Conservation (phyloP, 1,139 yeast species). For the Schizosaccharomyces versatilis region DNA sequence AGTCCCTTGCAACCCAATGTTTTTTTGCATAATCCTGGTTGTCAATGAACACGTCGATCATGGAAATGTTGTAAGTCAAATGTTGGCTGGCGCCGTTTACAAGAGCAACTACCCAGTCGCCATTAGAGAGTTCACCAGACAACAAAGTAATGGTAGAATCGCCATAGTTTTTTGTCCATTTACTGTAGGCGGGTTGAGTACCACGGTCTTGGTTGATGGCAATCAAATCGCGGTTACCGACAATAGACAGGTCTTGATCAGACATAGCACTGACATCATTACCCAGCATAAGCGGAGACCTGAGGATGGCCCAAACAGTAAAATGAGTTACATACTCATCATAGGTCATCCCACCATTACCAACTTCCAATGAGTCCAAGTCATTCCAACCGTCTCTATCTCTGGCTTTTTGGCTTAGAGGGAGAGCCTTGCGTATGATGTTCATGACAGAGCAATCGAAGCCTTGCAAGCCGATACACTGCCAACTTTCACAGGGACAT, state of each 20-base stretch:
- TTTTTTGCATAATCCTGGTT: not conserved
- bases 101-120: constrained; percentile 1
- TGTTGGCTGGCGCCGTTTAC: not conserved
- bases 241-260: constrained; percentile 14
- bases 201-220: constrained; percentile 17
- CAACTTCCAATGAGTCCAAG: constrained; percentile 19
- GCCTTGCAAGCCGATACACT: constrained; percentile 16
- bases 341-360: constrained; percentile 18
- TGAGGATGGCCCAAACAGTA: constrained; percentile 18
- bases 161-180: constrained; percentile 10
- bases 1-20: not conserved
- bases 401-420: constrained; percentile 14
- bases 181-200: constrained; percentile 14
- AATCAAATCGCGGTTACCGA: constrained; percentile 15
- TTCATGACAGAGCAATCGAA: constrained; percentile 17
- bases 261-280: constrained; percentile 16
- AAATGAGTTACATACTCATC: constrained; percentile 18
- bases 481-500: constrained; percentile 17
- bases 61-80: not conserved
- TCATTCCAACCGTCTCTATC: constrained; percentile 16
- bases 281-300: constrained; percentile 18
- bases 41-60: not conserved
- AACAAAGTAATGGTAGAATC: not conserved
- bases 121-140: not conserved
- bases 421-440: constrained; percentile 14